Base-by-base conservation (phyloP, 495 filamentous ascomycete species). In the Podospora pseudocomata region DNA sequence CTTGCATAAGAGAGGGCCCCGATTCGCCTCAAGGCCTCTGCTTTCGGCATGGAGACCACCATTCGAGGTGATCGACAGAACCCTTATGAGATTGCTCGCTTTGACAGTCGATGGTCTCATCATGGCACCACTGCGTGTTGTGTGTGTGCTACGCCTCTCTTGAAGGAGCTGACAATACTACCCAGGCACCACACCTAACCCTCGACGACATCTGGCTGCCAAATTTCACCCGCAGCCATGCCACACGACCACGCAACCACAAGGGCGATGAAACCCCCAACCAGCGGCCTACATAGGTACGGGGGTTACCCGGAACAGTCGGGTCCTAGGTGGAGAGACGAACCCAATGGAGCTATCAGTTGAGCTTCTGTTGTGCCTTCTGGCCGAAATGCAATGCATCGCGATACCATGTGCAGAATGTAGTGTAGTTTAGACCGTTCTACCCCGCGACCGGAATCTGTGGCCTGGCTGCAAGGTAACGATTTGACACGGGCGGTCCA, bases 401-500 rank as follows among this genome's bases (percentile, higher is more conserved):
- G 32, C 54, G 61, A 68, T 64, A 64, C 60, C 61, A 60, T 64
- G 27, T 30, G 28, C 67, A 49, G 23, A 11, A n/a, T 19, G 23
- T 9, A 18, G n/a, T 15, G 39, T n/a, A 60, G 30, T 49, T 49
- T 16, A 13, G 13, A 49, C 9, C 39, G 13, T 11, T 49, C 7
- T 49, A 67, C 65, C 65, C 65, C 61, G 69, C 69, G 61, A 57
- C 69, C 69, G 4, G 56, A 30, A 67, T 56, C 65, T 65, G 65
- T 70, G 65, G 63, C 65, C 69, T n/a, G 26, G 23, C 61, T 67
- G 68, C 68, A 70, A 65, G 61, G 65, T 54, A 60, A 67, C 19
- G 65, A 55, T 64, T 60, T 60, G 68, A 44, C 65, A 65, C 53
- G 68, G 56, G 65, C 49, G 61, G 32, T 61, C 65, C 61, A 62